Evolutionary conservation across 106 monocot genomes (phyloP).

Genomic region (Alisma plantagoaquatica): DNA sequence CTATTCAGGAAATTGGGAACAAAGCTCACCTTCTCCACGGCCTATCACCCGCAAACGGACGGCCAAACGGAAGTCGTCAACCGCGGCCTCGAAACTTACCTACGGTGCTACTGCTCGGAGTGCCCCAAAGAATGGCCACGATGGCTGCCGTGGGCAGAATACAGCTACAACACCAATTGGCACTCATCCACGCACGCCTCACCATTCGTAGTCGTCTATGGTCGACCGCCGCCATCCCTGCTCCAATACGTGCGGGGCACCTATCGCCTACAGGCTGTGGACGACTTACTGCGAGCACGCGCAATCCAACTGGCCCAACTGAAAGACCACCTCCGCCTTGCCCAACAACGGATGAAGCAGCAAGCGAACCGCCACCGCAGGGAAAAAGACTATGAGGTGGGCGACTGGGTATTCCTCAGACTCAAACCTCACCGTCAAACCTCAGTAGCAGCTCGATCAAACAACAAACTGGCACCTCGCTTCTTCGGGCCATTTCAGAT

Average conservation of each 20-base stretch:
- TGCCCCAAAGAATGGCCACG: neutral
- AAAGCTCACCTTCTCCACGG: neutral
- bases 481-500: neutral
- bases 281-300: neutral
- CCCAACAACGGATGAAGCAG: neutral
- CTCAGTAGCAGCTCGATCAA: neutral
- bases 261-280: neutral
- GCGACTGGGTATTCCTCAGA: neutral
- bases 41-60: slow-evolving; percentile 1
- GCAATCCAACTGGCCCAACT: neutral
- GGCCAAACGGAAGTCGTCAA: slow-evolving; percentile 1
- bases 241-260: neutral
- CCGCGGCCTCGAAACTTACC: neutral
- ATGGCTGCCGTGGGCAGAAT: slow-evolving; percentile 1
- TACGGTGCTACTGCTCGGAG: neutral
- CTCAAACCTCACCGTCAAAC: neutral
- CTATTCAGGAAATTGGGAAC: neutral
- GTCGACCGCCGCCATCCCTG: neutral
- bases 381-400: neutral
- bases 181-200: neutral
- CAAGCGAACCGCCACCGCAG: neutral
- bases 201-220: slow-evolving; percentile 1
- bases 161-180: neutral
- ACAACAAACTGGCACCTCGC: neutral
- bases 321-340: neutral